Evolutionary conservation across 495 filamentous ascomycete genomes (phyloP).

Genomic region (Pseudomonodictys pantanalensis): DNA sequence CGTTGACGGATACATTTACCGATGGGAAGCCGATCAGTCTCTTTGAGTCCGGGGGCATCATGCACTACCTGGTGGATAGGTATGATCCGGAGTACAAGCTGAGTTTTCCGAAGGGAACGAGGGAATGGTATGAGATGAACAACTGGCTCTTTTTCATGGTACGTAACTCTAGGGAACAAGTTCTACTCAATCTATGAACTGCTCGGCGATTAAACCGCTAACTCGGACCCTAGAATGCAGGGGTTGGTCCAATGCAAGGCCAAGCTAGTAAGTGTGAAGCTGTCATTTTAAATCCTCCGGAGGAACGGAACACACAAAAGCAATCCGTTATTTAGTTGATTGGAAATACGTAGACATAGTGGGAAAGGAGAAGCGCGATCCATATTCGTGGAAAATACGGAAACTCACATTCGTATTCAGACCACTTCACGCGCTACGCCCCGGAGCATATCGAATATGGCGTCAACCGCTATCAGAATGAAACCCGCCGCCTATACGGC

Average conservation of each 20-base stretch:
- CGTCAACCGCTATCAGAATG: slow-evolving; percentile 75
- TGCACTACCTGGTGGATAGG: slow-evolving; percentile 77
- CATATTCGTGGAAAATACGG: not conserved
- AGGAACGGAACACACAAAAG: no score
- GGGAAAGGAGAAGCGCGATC: no score
- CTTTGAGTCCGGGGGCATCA: slow-evolving; percentile 81
- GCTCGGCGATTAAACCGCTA: not conserved
- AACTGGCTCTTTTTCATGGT: no score
- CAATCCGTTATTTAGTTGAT: no score
- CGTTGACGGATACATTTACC: slow-evolving; percentile 66
- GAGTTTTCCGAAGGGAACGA: slow-evolving; percentile 68
- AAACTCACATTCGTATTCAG: slow-evolving; percentile 59
- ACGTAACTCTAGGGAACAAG: no score
- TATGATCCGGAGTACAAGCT: slow-evolving; percentile 86
- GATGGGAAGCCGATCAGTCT: slow-evolving; percentile 72
- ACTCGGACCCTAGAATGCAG: slow-evolving; percentile 57
- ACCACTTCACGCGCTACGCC: slow-evolving; percentile 86
- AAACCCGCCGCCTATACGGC: slow-evolving; percentile 75
- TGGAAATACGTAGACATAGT: no score
- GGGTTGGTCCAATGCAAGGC: slow-evolving; percentile 83
- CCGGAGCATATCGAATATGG: slow-evolving; percentile 86
- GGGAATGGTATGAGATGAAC: slow-evolving; percentile 74
- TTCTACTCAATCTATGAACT: no score
- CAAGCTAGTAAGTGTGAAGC: slow-evolving; percentile 56
- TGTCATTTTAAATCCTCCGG: not conserved